Base-by-base conservation (phyloP, 1,139 yeast species). In the Magnusiomyces paraingens region DNA sequence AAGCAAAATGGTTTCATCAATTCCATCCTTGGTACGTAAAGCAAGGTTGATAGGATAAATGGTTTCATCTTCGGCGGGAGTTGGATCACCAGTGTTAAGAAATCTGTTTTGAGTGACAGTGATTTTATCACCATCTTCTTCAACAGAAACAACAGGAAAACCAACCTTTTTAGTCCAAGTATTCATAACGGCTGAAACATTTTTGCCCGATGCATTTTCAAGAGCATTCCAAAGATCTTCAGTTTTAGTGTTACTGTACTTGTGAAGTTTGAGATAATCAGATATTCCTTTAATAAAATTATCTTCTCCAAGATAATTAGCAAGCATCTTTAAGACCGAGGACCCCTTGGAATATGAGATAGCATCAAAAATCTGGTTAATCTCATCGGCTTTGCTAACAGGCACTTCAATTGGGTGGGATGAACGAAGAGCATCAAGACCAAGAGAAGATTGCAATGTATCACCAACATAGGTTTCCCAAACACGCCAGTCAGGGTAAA, bases 381-480 rank as follows among this genome's bases (percentile, higher is more conserved):
- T 86, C 67, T 88, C 94, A 61, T 84, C 84, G 18, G 94, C 93
- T 62, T 82, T 80, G 65, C 77, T 76, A 26, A 88, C 93, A 17
- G 94, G 93, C 14, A 87, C 95, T 68, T 87, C 91, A 57, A 88
- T 84, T 18, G 95, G 95, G 70, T 88, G 96, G 40, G 94, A 84
- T 29, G 86, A 80, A 68, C 95, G 80, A 61, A 87, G 77, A 2
- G 87, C 79, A 67, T 88, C 96, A 57, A 87, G 78, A 40, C 75
- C 71, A 58, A 88, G 74, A 17, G 95, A 93, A 57, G 76, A 75
- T 70, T 86, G 93, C 61, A 84, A 75, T 50, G 84, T 78, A 61
- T 81, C 87, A 17, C 83, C 76, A 32, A 85, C 87, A 62, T 83
- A 86, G 40, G 79, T 75, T 64, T 84, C 86, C 82, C 90, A 88